Evolutionary conservation across 257 asterid genomes (phyloP), one percentile per base, ranked within the genome.

Genomic region (Plantago ovata): DNA sequence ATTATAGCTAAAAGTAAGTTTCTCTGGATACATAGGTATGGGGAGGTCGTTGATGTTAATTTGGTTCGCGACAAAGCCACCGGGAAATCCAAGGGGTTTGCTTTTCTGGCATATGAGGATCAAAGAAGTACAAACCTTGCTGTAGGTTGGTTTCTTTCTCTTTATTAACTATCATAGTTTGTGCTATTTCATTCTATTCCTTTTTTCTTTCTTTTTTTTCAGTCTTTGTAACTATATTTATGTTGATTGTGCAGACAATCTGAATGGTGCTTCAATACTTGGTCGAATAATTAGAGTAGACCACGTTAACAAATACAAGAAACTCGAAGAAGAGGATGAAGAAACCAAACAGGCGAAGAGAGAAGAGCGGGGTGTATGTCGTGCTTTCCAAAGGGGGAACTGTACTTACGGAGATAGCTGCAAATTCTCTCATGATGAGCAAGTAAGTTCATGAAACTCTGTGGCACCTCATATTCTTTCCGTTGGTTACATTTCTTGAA

Each of bases 91-190:
- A 88, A 89, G 65, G 98, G 98, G 12, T 93, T 88, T 62, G 95
- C 95, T 28, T 93, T 93, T 70, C 19, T 93, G 62, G 98, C 97
- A 3, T 93, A 93, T 22, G 98, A 93, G 79, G 98, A 93, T 77
- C 98, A 93, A 73, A 82, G 98, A 51, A 89, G 98, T 69, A 88
- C 98, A 13, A 88, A 12, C 75, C 97, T 88, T 3, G 95, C 95
- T 13, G 97, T 93, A 32, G 98, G 98, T 93, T 23, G 20, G 95
- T 73, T 46, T 21, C 62, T 60, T 13, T 70, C 5, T 64, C 9
- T 33, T 11, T 10, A 0, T 40, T 18, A 7, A 1, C 7, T 19
- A n/a, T 20, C 24, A 9, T 19, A n/a, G 5, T 19, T 47, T 19
- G 4, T 2, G n/a, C 10, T n/a, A 7, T 19, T 20, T 10, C 11